Evolutionary conservation across 1,284 basidiomycete genomes (phyloP).

Genomic region (Trametes polyzona): DNA sequence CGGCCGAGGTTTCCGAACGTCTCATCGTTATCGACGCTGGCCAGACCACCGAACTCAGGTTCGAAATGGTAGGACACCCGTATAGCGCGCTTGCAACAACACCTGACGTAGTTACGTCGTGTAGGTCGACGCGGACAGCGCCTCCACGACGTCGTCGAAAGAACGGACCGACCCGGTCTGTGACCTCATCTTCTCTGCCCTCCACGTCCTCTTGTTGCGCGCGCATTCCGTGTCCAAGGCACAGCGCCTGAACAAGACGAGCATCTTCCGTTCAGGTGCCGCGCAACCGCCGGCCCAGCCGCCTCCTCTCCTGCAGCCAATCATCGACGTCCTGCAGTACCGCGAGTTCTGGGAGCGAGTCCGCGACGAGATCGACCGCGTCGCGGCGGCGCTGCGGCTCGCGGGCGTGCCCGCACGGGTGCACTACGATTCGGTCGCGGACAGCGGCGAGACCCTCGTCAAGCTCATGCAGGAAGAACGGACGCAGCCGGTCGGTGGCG

Average conservation of each 20-base stretch:
- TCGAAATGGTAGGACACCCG: slow-evolving; percentile 60
- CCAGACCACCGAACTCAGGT: slow-evolving; percentile 65
- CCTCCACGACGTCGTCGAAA: slow-evolving; percentile 3
- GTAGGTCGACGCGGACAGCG: slow-evolving; percentile 33
- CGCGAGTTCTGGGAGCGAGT: slow-evolving; percentile 70
- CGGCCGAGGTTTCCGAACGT: slow-evolving; percentile 74
- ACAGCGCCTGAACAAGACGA: slow-evolving; percentile 48
- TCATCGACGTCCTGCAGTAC: slow-evolving; percentile 79
- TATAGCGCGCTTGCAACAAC: neutral
- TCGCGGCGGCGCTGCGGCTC: slow-evolving; percentile 49
- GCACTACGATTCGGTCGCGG: slow-evolving; percentile 66
- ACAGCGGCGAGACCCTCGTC: slow-evolving; percentile 63
- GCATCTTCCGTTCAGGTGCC: slow-evolving; percentile 32
- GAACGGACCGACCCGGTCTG: slow-evolving; percentile 47
- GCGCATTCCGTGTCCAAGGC: slow-evolving; percentile 56
- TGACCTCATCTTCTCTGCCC: slow-evolving; percentile 67
- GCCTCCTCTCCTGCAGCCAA: slow-evolving; percentile 55
- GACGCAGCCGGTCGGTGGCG: slow-evolving; percentile 56
- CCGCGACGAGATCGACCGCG: slow-evolving; percentile 56
- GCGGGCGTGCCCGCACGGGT: slow-evolving; percentile 63
- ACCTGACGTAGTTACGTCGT: neutral
- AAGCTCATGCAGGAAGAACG: slow-evolving; percentile 42
- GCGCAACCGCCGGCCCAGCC: slow-evolving; percentile 41
- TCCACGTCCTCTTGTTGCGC: slow-evolving; percentile 69
- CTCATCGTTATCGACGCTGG: slow-evolving; percentile 75